A percentile compares a stretch with the other conserved stretches of the same genome.
Evolutionary conservation across 495 filamentous ascomycete genomes (phyloP).

Genomic region (Barbatosphaeria neglecta): DNA sequence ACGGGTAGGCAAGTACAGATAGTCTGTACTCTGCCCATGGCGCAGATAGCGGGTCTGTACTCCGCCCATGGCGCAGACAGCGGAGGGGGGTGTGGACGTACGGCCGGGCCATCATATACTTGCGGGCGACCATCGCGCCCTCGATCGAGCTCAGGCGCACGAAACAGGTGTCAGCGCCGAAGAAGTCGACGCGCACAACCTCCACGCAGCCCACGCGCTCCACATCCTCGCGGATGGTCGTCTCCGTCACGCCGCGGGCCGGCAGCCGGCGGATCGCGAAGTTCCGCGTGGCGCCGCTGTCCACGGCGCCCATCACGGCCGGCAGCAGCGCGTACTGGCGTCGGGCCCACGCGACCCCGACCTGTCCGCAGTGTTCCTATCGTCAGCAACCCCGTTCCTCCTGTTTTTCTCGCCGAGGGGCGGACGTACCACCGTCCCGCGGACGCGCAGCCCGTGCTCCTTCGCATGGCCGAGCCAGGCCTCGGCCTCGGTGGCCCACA

Average conservation of each 20-base stretch:
- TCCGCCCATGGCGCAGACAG: too few species aligned
- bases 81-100: conserved; percentile 9
- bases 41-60: too few species aligned
- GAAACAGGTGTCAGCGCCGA: conserved; percentile 43
- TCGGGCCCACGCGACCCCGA: conserved; percentile 60
- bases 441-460: conserved; percentile 56
- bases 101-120: conserved; percentile 66
- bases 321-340: conserved; percentile 60
- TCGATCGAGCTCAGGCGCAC: conserved; percentile 70
- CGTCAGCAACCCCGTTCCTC: conserved; percentile 49
- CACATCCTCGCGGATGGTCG: conserved; percentile 56
- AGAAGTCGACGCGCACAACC: conserved; percentile 54
- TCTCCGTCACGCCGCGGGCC: conserved; percentile 49
- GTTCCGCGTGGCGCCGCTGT: conserved; percentile 66
- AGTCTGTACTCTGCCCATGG: too few species aligned
- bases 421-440: too few species aligned
- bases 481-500: conserved; percentile 49
- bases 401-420: too few species aligned
- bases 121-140: conserved; percentile 61
- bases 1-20: not conserved
- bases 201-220: conserved; percentile 75
- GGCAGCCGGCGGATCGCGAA: conserved; percentile 51
- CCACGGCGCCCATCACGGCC: conserved; percentile 52
- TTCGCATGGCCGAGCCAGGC: conserved; percentile 55
- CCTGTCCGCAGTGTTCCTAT: conserved; percentile 23